Base-by-base conservation (phyloP, 2,329 filamentous ascomycete genomes). In the Stemphylium lycopersici region DNA sequence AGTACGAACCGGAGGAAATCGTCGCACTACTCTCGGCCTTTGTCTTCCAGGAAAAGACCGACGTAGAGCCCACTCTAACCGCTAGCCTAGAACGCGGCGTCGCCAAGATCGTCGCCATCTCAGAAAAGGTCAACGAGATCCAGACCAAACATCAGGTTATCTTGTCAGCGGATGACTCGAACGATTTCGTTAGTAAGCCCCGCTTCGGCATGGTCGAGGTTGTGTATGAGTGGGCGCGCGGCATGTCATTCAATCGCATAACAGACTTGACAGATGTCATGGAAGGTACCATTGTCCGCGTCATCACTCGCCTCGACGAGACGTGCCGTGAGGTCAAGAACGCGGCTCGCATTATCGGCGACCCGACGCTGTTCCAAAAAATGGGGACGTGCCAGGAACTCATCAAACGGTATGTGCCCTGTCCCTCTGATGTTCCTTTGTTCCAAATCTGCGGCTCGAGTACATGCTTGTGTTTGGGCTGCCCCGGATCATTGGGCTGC, bases 241-340 rank as follows among this genome's bases (percentile, higher is more conserved):
- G 95, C 22, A 98, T 98, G 91, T 93, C 90, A 47, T 99, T 99
- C 82, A 96, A 96, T 77, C 93, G 95, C 62, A 99, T 99, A 64
- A 98, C 93, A 0, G 90, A 93, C 63, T 79, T 99, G 71, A 99
- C 95, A 6, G 93, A 98, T 74, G 93, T 99, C 52, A 86, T 98
- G 68, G 95, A 99, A 76, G 95, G 95, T 1, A 98, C 95, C 0
- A 98, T 99, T 77, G 95, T 99, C 42, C 83, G 95, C 47, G 93
- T 95, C 2, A 98, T 99, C 65, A 96, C 92, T 37, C 81, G 95
- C 22, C 80, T 99, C 53, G 95, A 99, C 69, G 95, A 99, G 82
- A 96, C 92, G 7, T 99, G 95, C 72, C 84, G 95, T 42, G 95
- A 99, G 77, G 95, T 98, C 51, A 97, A 96, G 83, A 98, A 96